Conservation (phyloP, 371 early-diverging fungal species). For the Sporodiniella umbellata region DNA sequence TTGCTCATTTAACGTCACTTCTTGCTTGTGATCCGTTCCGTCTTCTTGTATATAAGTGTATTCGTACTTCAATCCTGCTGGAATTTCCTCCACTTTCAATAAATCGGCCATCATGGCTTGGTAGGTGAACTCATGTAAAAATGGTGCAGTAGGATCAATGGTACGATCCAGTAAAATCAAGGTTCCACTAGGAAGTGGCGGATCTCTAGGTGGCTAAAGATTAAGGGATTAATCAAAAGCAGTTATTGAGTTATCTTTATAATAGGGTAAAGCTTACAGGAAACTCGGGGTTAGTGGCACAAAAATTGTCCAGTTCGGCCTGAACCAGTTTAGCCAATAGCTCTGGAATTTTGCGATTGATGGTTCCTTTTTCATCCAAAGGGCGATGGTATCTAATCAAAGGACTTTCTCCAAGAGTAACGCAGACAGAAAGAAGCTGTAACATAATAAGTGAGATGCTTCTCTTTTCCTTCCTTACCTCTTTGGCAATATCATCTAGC, state of each 20-base stretch:
- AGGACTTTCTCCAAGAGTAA: conserved; percentile 80
- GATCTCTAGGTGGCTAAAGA: conserved; percentile 52
- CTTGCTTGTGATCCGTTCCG: conserved; percentile 50
- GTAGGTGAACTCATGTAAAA: conserved; percentile 93
- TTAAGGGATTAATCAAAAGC: too few relatives aligned
- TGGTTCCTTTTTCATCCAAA: conserved; percentile 66
- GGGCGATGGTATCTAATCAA: conserved; percentile 83
- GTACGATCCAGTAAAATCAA: conserved; percentile 89
- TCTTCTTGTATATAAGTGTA: conserved; percentile 59
- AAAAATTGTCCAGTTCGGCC: conserved; percentile 58
- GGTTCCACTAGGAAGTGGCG: conserved; percentile 65
- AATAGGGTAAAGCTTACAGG: too few relatives aligned
- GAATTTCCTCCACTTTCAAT: conserved; percentile 64
- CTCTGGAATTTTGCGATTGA: conserved; percentile 52
- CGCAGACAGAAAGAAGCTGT: conserved; percentile 69
- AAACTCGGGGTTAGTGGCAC: conserved; percentile 55
- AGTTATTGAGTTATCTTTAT: too few relatives aligned
- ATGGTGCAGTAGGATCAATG: conserved; percentile 80
- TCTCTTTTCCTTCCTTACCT: conserved; percentile 67
- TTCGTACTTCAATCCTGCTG: conserved; percentile 58
- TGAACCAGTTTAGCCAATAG: conserved; percentile 54
- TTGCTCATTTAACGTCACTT: conserved; percentile 63
- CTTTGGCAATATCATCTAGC: conserved; percentile 68
- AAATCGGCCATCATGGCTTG: conserved; percentile 93
- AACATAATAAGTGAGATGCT: conserved; percentile 25